Conservation (phyloP, 306 rosid genomes). For the Abrus pulchellus region DNA sequence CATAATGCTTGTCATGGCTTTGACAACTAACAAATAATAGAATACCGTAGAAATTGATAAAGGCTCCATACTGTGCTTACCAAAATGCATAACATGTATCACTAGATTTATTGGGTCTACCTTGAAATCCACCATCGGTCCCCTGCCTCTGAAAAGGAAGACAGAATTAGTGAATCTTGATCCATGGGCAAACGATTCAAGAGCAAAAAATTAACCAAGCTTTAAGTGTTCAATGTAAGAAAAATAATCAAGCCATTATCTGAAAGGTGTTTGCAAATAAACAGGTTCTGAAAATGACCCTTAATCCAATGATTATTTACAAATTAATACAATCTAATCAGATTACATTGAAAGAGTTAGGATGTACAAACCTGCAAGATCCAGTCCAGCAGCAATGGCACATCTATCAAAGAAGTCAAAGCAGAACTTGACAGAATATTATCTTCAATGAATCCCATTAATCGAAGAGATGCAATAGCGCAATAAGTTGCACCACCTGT, state of each 20-base stretch:
- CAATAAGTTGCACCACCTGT: conserved; percentile 97
- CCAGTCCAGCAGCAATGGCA: conserved; percentile 83
- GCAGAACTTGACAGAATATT: conserved; percentile 63
- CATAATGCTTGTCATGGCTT: conserved; percentile 47
- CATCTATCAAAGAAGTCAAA: conserved; percentile 65
- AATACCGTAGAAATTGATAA: conserved; percentile 26
- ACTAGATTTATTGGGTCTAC: conserved; percentile 86
- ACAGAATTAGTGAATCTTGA: conserved; percentile 32
- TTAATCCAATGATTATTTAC: not conserved
- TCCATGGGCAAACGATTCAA: not conserved
- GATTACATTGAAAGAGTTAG: conserved; percentile 9
- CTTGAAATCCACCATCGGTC: conserved; percentile 92
- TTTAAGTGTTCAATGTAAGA: conserved; percentile 5
- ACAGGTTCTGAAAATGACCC: conserved; percentile 16
- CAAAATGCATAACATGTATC: conserved; percentile 97
- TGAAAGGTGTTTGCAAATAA: conserved; percentile 37
- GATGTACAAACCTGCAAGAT: conserved; percentile 74
- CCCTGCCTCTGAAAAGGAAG: conserved; percentile 75
- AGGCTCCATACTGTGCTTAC: conserved; percentile 54
- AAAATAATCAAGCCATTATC: conserved; percentile 36
- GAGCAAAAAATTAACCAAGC: conserved; percentile 13
- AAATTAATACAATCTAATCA: conserved; percentile 24
- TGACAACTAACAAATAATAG: conserved; percentile 26
- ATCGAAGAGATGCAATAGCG: conserved; percentile 83
- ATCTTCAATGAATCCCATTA: conserved; percentile 89